phyloP scores from a whole-genome alignment of 164 flowering plant species.

The Umbellularia californica region DNA sequence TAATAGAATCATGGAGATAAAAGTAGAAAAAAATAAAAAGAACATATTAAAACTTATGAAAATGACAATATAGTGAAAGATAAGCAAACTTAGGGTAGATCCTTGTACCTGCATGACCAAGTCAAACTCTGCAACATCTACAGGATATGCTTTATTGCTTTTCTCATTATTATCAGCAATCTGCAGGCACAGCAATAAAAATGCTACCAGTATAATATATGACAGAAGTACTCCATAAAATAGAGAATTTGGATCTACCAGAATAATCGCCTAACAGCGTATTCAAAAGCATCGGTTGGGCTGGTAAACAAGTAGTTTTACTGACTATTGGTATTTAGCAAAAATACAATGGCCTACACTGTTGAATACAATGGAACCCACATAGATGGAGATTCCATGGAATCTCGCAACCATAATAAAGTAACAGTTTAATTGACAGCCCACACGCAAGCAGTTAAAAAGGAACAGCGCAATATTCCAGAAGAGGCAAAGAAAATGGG shows the following conservation, averaged over 20 bases:
- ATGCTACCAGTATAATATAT: neutral
- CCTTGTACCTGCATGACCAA: conserved; percentile 81
- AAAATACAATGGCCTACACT: neutral
- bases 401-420: neutral
- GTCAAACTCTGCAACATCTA: conserved; percentile 79
- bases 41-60: neutral
- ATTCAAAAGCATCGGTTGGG: too few species aligned
- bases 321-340: too few species aligned
- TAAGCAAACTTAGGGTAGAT: neutral
- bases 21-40: neutral
- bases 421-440: neutral
- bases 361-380: neutral
- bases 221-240: neutral
- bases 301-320: too few species aligned
- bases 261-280: too few species aligned
- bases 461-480: neutral
- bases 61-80: neutral
- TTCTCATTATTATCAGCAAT: conserved; percentile 48
- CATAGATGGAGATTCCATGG: neutral
- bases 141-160: conserved; percentile 30
- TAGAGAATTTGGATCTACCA: too few species aligned
- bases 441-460: neutral
- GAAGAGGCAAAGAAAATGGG: neutral
- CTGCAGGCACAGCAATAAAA: conserved; percentile 34
- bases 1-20: neutral